Base-by-base conservation (phyloP, 2,329 filamentous ascomycete genomes). In the Botryotinia convoluta region DNA sequence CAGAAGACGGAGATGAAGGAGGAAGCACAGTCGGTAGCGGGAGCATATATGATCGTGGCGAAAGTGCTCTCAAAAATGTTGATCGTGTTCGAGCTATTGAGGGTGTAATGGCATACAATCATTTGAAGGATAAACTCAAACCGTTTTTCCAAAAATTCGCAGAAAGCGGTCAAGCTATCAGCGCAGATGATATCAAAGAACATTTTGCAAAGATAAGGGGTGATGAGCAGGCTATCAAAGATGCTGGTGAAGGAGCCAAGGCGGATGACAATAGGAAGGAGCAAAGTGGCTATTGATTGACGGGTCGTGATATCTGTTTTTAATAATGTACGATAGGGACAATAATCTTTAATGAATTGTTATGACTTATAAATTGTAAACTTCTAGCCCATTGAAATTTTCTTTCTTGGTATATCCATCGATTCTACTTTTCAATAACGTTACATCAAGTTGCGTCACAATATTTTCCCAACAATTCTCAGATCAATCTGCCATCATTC, bases 91-190 rank as follows among this genome's bases (percentile, higher is more conserved):
- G 91, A 22, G 96, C 96, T 7, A 97, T 99, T 72, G 93, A 99
- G 82, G 96, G 96, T 26, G 95, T 97, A 63, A 98, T 98, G 94
- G 95, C 95, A 0, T 99, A 98, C 83, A 98, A 98, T 79, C 92
- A 97, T 79, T 87, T 99, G 74, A 96, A 97, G 80, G 95, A 98
- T 80, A 95, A 95, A 81, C 90, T 99, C n/a, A 97, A 95, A 85
- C 91, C 91, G 0, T 98, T 99, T 81, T 89, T 99, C 79, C 90
- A 95, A 83, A 92, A 97, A 61, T 99, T 97, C 81, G 96, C 96
- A 0, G 94, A 98, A 81, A 97, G 92, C 75, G 95, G 95, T 1
- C 86, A 93, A 82, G 91, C 93, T 0, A 95, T 99, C 35, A 91
- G 94, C 1, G 95, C 95, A 1, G 96, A 99, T 80, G 95, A 98